Conservation (phyloP, 176 grass and related monocot species). For the Stipa capillata region DNA sequence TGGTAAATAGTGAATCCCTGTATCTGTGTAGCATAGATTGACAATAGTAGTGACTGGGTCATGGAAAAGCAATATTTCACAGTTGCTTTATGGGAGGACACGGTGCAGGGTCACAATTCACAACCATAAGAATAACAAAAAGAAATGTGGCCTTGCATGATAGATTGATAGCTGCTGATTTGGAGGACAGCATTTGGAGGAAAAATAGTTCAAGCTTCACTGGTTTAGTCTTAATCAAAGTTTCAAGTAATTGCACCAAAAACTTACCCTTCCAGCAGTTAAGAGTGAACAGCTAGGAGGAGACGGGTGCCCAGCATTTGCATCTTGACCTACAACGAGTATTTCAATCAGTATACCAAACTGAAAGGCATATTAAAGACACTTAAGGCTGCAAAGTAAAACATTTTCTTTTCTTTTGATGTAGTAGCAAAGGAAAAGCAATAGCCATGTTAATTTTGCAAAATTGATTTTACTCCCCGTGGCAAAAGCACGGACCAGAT, state of each 20-base stretch:
- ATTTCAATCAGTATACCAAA: not conserved
- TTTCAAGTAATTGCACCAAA: not conserved
- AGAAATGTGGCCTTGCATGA: not conserved
- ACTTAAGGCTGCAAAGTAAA: not conserved
- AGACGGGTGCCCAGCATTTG: constrained; percentile 46
- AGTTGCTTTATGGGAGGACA: not conserved
- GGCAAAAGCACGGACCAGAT: not conserved
- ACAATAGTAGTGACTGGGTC: no score
- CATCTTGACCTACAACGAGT: constrained; percentile 38
- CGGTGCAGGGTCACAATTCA: not conserved
- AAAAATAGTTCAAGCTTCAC: not conserved
- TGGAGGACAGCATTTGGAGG: not conserved
- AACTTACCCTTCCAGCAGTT: constrained; percentile 70
- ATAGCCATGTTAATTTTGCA: not conserved
- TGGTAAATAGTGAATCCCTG: no score
- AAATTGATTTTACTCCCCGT: not conserved
- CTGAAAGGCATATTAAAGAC: not conserved
- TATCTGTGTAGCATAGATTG: no score
- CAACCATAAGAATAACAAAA: no score
- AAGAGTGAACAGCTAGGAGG: constrained; percentile 77
- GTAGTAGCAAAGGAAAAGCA: not conserved
- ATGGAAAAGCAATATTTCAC: no score
- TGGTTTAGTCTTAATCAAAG: not conserved
- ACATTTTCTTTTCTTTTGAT: not conserved
- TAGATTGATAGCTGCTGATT: not conserved